Evolutionary conservation across 2,329 filamentous ascomycete species (phyloP), one percentile per base, ranked within the genome.

Genomic region (Hypocreales sp.): DNA sequence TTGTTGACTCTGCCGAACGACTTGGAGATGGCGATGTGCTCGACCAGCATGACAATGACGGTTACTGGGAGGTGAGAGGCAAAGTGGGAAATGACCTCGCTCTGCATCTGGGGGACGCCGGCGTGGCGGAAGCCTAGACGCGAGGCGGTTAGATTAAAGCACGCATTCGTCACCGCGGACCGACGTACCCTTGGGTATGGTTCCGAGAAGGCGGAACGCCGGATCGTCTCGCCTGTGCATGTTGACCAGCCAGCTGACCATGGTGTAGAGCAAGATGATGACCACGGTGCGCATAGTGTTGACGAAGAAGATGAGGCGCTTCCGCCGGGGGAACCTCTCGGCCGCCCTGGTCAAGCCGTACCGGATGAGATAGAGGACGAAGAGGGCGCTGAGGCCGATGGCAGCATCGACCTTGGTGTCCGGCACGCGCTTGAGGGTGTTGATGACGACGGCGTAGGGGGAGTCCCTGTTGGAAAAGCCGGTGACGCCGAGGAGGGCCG

Each of bases 201-300:
- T 54, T 4, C 74, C 72, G 2, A 95, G 56, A 28, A 94, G 76
- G 36, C 62, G 69, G 56, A 95, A 90, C 6, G 64, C 55, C 0
- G 79, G 75, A 5, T 78, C 48, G 4, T 64, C 50, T 26, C 59
- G 64, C 33, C 67, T 70, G 36, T 80, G 53, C 42, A 73, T 67
- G 52, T 95, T 94, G 39, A 76, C 73, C 20, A 90, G 60, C 59
- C 75, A 94, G 52, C 83, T 90, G 46, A 95, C 78, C 57, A 93
- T 61, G 22, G 86, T 93, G 57, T 92, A 98, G 5, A 94, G 61
- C 15, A 94, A 52, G 38, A 98, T 92, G 40, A 93, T 78, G 44
- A 94, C 92, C 1, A 77, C 83, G 0, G 86, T 92, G 23, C 90
- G 72, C 39, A 98, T 67, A 0, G 90, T 95, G 22, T 79, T 81